Conservation (phyloP, 306 rosid genomes). For the Abrus precatorius region DNA sequence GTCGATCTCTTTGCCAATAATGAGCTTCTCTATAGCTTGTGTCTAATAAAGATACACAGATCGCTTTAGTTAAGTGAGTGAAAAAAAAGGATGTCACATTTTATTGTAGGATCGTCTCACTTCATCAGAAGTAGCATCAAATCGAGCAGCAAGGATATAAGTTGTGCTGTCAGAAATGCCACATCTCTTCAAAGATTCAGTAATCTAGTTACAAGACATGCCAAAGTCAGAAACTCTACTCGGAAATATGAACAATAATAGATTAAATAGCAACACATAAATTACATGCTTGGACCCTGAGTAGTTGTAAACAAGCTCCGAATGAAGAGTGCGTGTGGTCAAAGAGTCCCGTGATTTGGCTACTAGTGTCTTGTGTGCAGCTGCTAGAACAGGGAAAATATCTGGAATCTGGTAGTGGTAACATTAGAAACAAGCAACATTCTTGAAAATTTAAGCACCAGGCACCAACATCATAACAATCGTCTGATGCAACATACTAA, state of each 20-base stretch:
- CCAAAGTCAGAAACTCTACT: conserved; percentile 44
- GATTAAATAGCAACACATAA: conserved; percentile 22
- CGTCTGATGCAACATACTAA: conserved; percentile 8
- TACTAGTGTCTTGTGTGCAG: conserved; percentile 80
- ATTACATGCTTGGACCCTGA: conserved; percentile 93
- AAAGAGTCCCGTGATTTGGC: conserved; percentile 78
- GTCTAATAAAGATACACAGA: conserved; percentile 51
- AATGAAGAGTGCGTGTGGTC: conserved; percentile 90
- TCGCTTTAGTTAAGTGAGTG: conserved; percentile 6
- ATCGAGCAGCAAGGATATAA: conserved; percentile 81
- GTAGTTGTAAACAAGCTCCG: conserved; percentile 94
- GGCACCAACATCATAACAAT: conserved; percentile 22
- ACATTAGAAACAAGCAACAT: conserved; percentile 48
- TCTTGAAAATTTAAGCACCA: conserved; percentile 33
- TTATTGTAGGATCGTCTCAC: conserved; percentile 52
- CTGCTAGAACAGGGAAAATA: conserved; percentile 82
- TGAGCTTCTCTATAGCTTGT: conserved; percentile 72
- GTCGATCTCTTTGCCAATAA: conserved; percentile 72
- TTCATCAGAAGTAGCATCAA: conserved; percentile 78
- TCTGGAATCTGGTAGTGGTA: conserved; percentile 78
- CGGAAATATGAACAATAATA: conserved; percentile 16
- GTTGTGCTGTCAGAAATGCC: conserved; percentile 81
- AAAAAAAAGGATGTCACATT: conserved; percentile 1
- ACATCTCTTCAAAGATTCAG: conserved; percentile 90
- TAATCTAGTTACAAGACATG: conserved; percentile 64